Percentiles rank a stretch among this genome's conserved stretches.
Conservation (phyloP, 192 early-diverging fungal genomes). For the Backusella tarrabulga region DNA sequence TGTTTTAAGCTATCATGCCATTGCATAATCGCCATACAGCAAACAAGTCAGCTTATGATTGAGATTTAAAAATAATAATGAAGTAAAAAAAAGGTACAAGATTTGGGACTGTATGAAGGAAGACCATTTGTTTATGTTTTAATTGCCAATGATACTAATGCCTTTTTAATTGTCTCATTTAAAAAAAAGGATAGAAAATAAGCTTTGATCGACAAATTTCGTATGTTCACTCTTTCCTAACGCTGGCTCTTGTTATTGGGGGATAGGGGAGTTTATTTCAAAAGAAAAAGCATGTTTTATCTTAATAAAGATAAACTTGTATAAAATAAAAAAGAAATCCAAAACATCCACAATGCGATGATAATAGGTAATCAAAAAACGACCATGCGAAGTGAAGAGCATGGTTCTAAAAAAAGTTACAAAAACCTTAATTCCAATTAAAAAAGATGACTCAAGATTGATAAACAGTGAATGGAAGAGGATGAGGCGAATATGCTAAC, state of each 20-base stretch:
- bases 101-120: neutral
- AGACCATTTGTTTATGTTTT: neutral
- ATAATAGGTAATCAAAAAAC: neutral
- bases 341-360: too few relatives aligned
- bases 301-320: too few relatives aligned
- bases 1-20: too few relatives aligned
- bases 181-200: neutral
- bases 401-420: neutral
- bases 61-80: too few relatives aligned
- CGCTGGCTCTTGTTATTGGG: neutral
- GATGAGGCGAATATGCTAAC: too few relatives aligned
- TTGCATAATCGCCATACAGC: too few relatives aligned
- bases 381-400: neutral
- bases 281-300: neutral
- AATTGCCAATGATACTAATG: neutral
- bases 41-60: too few relatives aligned
- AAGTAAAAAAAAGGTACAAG: too few relatives aligned
- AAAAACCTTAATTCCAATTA: neutral
- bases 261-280: neutral
- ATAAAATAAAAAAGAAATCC: too few relatives aligned
- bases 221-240: neutral
- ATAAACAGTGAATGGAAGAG: too few relatives aligned
- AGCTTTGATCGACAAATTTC: neutral
- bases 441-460: neutral
- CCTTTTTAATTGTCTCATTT: neutral